Conservation (phyloP, 2,329 filamentous ascomycete species). For the Dryadomyces quercus-mongolicae region DNA sequence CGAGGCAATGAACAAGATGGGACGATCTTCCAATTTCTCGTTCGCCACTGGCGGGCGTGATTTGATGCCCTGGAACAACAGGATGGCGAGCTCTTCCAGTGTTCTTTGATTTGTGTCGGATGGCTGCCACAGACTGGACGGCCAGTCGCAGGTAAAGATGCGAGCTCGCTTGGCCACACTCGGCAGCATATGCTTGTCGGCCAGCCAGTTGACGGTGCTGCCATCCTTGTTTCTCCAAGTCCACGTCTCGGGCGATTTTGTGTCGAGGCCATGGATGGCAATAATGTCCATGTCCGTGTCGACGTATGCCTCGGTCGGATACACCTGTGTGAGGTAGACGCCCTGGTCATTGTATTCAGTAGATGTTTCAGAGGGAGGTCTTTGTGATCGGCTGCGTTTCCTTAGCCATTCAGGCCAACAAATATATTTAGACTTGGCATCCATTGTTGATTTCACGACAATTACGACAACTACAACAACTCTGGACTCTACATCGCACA, state of each 20-base stretch:
- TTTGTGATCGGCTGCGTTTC: too few species aligned
- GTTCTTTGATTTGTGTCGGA: constrained; percentile 10
- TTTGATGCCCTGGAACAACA: constrained; percentile 15
- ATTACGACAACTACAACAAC: too few species aligned
- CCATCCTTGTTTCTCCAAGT: neutral
- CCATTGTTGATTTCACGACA: too few species aligned
- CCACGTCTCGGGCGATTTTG: constrained; percentile 19
- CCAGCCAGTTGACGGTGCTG: constrained; percentile 15
- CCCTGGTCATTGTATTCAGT: neutral
- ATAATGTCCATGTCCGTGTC: constrained; percentile 12
- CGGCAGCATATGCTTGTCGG: constrained; percentile 15
- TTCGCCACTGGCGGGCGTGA: constrained; percentile 3
- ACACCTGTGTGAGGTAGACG: neutral
- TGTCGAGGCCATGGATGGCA: constrained; percentile 17
- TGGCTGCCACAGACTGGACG: constrained; percentile 13
- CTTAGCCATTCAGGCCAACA: too few species aligned
- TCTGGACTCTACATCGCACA: too few species aligned
- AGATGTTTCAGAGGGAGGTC: too few species aligned
- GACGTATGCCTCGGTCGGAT: neutral
- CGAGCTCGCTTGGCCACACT: constrained; percentile 10
- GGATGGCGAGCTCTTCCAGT: constrained; percentile 12
- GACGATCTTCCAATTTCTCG: constrained; percentile 7
- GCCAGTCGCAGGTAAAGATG: constrained; percentile 20
- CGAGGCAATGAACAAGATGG: constrained; percentile 21
- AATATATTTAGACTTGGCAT: too few species aligned